phyloP scores from a whole-genome alignment of 495 filamentous ascomycete genomes.

The Trichoderma asperelloides region DNA sequence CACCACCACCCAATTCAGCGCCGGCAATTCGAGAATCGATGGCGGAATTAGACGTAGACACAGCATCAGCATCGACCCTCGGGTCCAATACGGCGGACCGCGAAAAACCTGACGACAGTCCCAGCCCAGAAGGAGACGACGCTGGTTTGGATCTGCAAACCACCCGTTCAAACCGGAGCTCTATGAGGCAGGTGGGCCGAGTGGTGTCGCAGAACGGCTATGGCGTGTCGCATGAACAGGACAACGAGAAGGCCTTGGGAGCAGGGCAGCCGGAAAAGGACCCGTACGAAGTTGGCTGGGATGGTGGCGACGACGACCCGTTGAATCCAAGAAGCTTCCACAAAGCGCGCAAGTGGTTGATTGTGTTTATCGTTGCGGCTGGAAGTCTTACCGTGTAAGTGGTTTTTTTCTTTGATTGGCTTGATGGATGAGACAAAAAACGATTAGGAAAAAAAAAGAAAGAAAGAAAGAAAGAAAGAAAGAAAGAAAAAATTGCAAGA shows the following conservation, averaged over 20 bases:
- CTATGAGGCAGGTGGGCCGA: slow-evolving; percentile 20
- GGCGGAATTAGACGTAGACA: background rate
- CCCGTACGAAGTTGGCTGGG: slow-evolving; percentile 59
- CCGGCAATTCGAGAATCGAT: background rate
- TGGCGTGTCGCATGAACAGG: slow-evolving; percentile 43
- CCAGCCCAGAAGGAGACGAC: slow-evolving; percentile 9
- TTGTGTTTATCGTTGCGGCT: slow-evolving; percentile 59
- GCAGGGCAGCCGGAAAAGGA: slow-evolving; percentile 28
- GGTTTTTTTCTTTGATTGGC: background rate
- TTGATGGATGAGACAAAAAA: too few relatives aligned
- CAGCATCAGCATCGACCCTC: slow-evolving; percentile 2
- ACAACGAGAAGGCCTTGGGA: slow-evolving; percentile 18
- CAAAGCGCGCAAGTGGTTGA: slow-evolving; percentile 66
- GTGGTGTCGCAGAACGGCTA: slow-evolving; percentile 54
- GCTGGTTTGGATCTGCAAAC: slow-evolving; percentile 1
- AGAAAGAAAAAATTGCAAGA: background rate
- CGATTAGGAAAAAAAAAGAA: too few relatives aligned
- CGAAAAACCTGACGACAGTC: background rate
- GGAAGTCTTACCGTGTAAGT: slow-evolving; percentile 82
- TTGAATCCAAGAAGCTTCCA: slow-evolving; percentile 62
- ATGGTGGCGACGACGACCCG: slow-evolving; percentile 61
- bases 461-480: background rate
- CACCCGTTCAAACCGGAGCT: slow-evolving; percentile 6
- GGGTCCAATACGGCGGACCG: background rate
- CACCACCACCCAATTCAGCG: background rate